These are phyloP conservation scores for Claviceps sp. DNA, from an alignment of 2,329 filamentous ascomycete genomes.

Conservation along the genomic window DNA sequence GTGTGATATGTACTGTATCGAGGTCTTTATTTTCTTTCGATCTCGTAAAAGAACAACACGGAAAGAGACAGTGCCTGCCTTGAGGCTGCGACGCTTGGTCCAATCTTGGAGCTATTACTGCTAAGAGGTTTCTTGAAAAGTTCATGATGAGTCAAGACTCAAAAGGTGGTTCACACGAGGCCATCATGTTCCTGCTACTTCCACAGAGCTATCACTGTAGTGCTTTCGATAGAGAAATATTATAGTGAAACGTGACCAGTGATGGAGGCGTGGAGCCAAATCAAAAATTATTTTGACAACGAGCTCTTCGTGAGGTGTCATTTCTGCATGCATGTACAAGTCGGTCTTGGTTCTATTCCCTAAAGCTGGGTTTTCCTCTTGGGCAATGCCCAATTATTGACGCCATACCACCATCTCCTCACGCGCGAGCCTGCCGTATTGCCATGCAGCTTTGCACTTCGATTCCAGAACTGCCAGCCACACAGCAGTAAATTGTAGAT, in stretches of 20 bases:
- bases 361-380: constrained; percentile 25
- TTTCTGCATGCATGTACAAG: background rate
- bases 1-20: background rate
- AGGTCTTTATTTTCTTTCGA: background rate
- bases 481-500: constrained; percentile 75
- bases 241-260: background rate
- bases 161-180: background rate
- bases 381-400: constrained; percentile 80
- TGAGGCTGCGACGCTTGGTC: background rate
- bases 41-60: background rate
- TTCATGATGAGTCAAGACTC: background rate
- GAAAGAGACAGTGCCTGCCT: background rate
- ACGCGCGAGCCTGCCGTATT: constrained; percentile 62
- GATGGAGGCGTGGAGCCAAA: background rate
- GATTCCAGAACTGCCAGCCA: constrained; percentile 88
- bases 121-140: background rate
- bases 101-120: background rate
- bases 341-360: background rate
- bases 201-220: background rate
- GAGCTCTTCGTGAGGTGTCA: background rate
- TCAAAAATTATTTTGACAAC: no score
- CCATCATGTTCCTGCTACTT: no score
- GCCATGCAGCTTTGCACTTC: constrained; percentile 62
- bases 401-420: constrained; percentile 86
- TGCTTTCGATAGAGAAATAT: background rate